Evolutionary conservation across 352 stramenopile species (phyloP), one percentile per base, ranked within the genome.

Genomic region (Phytophthora sp.): DNA sequence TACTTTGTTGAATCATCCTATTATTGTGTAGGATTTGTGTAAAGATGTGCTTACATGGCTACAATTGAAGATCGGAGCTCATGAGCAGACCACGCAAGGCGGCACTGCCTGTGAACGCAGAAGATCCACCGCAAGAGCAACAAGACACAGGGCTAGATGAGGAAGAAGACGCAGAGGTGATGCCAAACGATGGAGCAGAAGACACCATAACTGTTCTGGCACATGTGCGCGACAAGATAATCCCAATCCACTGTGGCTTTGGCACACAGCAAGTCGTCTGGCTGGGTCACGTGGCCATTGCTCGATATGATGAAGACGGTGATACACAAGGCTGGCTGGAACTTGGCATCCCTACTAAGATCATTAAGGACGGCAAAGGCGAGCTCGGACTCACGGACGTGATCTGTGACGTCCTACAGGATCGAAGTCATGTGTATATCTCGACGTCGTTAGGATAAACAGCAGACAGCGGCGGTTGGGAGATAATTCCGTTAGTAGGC

Each of bases 221-320:
- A n/a, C 82, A 90, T 57, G 71, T 92, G 20, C 63, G 69, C 5
- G 83, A 93, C 63, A 89, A 90, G 67, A 80, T 90, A 60, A 88
- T 93, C 54, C 73, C 80, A 1, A 70, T 91, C 21, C 74, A 79
- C 69, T 91, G 82, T 46, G 83, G 85, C 38, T 89, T 89, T 18
- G 83, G 82, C 31, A 91, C 81, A 26, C 85, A 93, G 60, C 80
- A 89, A 49, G 75, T 93, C 18, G 31, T 82, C 24, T 93, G 85
- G 85, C 63, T 93, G 16, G 85, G 79, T 24, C 69, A 91, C 46
- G 83, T 93, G 26, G 83, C 76, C 20, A 88, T 93, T 65, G 85
- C 85, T 41, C 71, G 81, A 4, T 91, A 83, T 65, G 83, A 86
- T 36, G 82, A 90, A 16, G 72, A 81, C 20, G 42, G 33, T 2